These are phyloP conservation scores for Trichoderma sp. DNA, from an alignment of 2,329 filamentous ascomycete species.

Conservation along the genomic window DNA sequence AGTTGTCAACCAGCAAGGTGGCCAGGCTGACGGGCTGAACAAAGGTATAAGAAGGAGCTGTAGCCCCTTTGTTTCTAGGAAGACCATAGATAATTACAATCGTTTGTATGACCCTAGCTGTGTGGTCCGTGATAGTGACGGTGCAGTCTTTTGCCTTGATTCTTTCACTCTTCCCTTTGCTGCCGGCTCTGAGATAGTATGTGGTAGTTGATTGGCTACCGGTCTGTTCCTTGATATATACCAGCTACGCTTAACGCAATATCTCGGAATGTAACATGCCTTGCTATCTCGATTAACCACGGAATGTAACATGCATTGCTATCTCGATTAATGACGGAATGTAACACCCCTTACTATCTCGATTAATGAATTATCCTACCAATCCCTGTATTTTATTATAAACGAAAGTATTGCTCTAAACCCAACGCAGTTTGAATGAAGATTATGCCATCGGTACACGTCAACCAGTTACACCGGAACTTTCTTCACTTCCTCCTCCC, in stretches of 20 bases:
- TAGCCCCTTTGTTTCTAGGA: no score
- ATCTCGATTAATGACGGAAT: background rate
- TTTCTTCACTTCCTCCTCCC: background rate
- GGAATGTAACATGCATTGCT: no score
- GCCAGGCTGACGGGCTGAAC: no score
- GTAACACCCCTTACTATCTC: background rate
- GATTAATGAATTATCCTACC: background rate
- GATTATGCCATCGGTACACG: background rate
- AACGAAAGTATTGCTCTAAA: background rate
- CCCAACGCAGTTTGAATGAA: background rate
- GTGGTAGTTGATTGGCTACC: background rate
- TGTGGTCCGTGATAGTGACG: no score
- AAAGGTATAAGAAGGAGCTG: no score
- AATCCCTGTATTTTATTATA: background rate
- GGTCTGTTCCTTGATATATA: no score
- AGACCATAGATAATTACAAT: no score
- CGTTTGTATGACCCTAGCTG: no score
- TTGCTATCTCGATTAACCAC: background rate
- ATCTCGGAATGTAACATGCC: background rate
- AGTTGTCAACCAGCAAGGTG: no score
- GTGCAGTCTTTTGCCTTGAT: no score
- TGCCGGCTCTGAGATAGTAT: no score
- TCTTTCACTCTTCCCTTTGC: no score
- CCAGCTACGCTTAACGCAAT: background rate
- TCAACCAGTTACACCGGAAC: background rate